Base-by-base conservation (phyloP, 257 asterid species). In the Solanum appendiculatum region DNA sequence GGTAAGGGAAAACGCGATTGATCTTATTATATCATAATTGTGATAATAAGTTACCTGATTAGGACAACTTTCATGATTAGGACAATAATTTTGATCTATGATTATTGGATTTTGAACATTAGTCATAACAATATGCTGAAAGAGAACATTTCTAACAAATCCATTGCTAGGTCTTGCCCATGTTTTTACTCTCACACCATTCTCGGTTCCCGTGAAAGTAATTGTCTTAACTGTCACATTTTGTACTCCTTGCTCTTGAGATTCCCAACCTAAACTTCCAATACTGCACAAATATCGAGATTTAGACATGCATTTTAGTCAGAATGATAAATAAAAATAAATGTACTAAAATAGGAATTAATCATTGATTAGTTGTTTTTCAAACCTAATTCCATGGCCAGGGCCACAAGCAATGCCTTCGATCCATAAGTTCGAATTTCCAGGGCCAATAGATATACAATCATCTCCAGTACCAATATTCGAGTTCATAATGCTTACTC, bases 341-440 rank as follows among this genome's bases (percentile, higher is more conserved):
- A 34, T 34, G 3, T 11, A 36, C 8, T 23, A 7, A 77, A 25
- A 3, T 60, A n/a, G 25, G 6, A 21, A 9, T 9, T 56, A 16
- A 70, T 70, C 5, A n/a, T 75, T 13, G 14, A 39, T 42, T n/a
- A 12, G 40, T n/a, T 56, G 12, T 72, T 31, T 25, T n/a, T 9
- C 56, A 34, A 84, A 90, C 92, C 92, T 90, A 1, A 90, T 88
- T 36, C 92, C 92, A 64, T 90, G 92, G 29, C 92, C 92, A 0
- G 91, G 92, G 16, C 92, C 91, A 23, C 92, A 90, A 0, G 81
- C 42, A 5, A 90, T 83, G 66, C 86, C 68, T 63, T 90, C 75
- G 1, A 90, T 86, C 91, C 74, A 84, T 66, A 90, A 33, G 37
- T 88, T 78, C 2, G 66, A 69, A 3, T 87, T 90, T 66, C 92